A percentile compares a stretch with the other conserved stretches of the same genome.
Conservation (phyloP, 2,329 filamentous ascomycete species). For the Cryphonectria naterciae region DNA sequence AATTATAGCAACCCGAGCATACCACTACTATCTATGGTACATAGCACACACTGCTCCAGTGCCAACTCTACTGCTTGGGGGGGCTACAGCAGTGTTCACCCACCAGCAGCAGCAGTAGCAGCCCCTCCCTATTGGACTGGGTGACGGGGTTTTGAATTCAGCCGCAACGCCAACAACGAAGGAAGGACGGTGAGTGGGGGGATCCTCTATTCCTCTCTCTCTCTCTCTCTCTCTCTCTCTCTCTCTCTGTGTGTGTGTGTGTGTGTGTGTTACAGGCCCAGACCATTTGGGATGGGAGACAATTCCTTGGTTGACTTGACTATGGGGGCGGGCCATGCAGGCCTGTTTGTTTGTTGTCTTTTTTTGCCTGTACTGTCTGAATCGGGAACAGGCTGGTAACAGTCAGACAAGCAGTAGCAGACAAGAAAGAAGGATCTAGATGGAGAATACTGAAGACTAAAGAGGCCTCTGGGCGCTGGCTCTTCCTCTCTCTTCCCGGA, state of each 20-base stretch:
- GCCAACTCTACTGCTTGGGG: background rate
- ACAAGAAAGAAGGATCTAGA: background rate
- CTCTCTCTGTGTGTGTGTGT: too few relatives aligned
- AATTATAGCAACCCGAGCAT: background rate
- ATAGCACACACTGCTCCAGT: background rate
- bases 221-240: too few relatives aligned
- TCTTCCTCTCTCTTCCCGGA: background rate
- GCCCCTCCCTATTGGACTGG: background rate
- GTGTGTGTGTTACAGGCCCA: background rate
- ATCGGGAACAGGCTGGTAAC: background rate
- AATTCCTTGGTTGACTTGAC: background rate
- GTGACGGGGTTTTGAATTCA: background rate
- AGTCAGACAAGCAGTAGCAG: background rate
- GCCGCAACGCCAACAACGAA: constrained; percentile 2
- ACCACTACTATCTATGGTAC: background rate
- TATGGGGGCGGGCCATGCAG: background rate
- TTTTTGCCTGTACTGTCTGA: background rate
- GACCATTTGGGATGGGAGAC: background rate
- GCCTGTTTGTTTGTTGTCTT: background rate
- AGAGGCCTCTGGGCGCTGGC: background rate
- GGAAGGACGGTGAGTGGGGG: background rate
- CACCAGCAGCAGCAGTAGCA: too few relatives aligned
- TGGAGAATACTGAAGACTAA: background rate
- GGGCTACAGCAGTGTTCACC: background rate
- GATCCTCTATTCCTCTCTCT: background rate